Conservation (phyloP, 2,329 filamentous ascomycete species). For the Colletotrichum tropicale region DNA sequence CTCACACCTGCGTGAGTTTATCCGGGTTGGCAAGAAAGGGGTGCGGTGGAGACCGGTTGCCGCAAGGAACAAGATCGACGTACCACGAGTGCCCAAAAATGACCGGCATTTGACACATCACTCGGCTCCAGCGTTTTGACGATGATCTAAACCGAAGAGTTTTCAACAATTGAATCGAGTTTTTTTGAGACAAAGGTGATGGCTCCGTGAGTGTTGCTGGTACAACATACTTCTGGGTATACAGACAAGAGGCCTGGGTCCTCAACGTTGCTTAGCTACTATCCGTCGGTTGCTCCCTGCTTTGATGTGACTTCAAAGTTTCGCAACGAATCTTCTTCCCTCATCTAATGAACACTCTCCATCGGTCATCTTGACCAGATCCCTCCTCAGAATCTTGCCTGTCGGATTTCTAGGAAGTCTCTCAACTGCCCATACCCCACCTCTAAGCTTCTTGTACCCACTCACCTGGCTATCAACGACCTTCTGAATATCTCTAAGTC, state of each 20-base stretch:
- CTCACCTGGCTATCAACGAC: constrained; percentile 38
- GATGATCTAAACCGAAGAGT: not conserved
- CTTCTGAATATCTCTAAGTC: constrained; percentile 4
- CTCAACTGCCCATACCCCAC: constrained; percentile 37
- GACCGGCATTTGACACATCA: not conserved
- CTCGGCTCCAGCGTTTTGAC: not conserved
- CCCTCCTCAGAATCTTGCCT: constrained; percentile 39
- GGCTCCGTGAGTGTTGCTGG: not conserved
- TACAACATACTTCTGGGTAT: not conserved
- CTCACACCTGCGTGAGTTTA: not conserved
- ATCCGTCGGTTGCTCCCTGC: not conserved
- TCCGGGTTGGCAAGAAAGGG: not conserved
- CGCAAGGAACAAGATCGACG: not conserved
- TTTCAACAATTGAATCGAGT: not conserved
- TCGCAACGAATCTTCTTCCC: not conserved
- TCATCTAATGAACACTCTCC: constrained; percentile 33
- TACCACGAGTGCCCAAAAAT: not conserved
- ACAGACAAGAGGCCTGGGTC: not conserved
- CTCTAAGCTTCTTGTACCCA: constrained; percentile 45
- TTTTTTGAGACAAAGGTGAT: not conserved
- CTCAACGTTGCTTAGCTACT: not conserved
- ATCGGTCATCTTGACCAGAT: constrained; percentile 32
- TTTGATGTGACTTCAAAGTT: not conserved
- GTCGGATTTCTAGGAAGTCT: constrained; percentile 39
- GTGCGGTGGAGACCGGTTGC: not conserved